Conservation (phyloP, 1,284 basidiomycete genomes). For the Ustilago loliicola region DNA sequence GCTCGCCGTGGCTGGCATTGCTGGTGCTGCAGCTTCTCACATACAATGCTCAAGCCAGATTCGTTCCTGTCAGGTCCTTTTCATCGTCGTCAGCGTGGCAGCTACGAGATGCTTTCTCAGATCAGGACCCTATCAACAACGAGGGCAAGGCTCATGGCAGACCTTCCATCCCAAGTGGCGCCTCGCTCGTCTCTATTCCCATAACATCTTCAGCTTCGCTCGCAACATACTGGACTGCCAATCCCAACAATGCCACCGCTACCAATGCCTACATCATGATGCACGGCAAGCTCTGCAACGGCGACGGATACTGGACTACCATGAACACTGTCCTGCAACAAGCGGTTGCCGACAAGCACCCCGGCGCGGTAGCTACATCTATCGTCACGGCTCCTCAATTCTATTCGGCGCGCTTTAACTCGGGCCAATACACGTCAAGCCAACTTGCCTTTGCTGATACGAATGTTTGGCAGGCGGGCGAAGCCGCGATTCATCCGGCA, state of each 20-base stretch:
- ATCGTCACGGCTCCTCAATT: conserved; percentile 66
- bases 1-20: conserved; percentile 20
- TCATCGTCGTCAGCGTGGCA: neutral
- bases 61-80: conserved; percentile 5
- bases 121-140: conserved; percentile 33
- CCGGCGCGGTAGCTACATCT: conserved; percentile 36
- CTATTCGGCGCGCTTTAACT: conserved; percentile 61
- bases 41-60: neutral
- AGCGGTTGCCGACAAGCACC: conserved; percentile 40
- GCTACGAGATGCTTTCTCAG: conserved; percentile 41
- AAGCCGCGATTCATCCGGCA: conserved; percentile 56
- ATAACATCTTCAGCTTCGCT: conserved; percentile 33
- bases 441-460: conserved; percentile 60
- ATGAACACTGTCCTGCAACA: conserved; percentile 57
- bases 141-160: conserved; percentile 54
- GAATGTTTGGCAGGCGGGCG: conserved; percentile 66
- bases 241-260: conserved; percentile 46
- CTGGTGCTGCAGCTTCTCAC: conserved; percentile 18
- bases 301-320: conserved; percentile 60
- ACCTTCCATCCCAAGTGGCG: conserved; percentile 46
- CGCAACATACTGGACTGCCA: conserved; percentile 56
- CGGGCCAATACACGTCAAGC: conserved; percentile 56
- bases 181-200: conserved; percentile 49
- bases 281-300: conserved; percentile 65
- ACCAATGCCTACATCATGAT: conserved; percentile 66